Evolutionary conservation across 768 basidiomycete genomes (phyloP), one percentile per base, ranked within the genome.

Genomic region (Psilocybe sp.): DNA sequence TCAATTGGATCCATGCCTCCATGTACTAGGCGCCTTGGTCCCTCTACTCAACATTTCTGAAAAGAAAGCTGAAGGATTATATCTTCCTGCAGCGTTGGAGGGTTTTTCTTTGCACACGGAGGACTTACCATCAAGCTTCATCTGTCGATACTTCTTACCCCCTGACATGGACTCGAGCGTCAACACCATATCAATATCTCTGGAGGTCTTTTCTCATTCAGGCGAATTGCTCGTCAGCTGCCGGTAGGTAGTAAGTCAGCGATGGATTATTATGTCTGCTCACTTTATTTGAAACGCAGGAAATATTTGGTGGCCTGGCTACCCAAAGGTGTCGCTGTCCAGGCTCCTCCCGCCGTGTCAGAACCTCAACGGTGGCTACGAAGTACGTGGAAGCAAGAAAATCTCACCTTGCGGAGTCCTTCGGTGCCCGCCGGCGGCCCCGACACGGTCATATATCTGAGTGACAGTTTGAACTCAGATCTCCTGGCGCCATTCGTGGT

Each of bases 301-400:
- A 62, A 62, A 39, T 68, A 68, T 50, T 59, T 62, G 9, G 64
- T 66, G 7, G 63, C 59, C 4, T 64, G 62, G 63, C 43, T 64
- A 14, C 61, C 63, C 13, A 41, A 38, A 8, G 59, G 59, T 7
- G 46, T 61, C 9, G 52, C 40, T 13, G 54, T 62, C 10, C 54
- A 51, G 18, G 43, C 23, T 4, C 15, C 18, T 16, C 11, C 5
- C 18, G 5, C n/a, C 19, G 11, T 33, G 11, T 18, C 45, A 15
- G 34, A 32, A 33, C 8, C 44, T 9, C 37, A 32, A 6, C 20
- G 32, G 12, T 58, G 58, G 60, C 33, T 55, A 16, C 40, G 49
- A 16, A 54, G 55, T 16, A 19, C 32, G 13, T 60, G 62, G 62
- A 33, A 40, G 4, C 31, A 16, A 16, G 40, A 19, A 15, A 19